Base-by-base conservation (phyloP, 176 grass and related monocot genomes). In the Pharus latifolius region DNA sequence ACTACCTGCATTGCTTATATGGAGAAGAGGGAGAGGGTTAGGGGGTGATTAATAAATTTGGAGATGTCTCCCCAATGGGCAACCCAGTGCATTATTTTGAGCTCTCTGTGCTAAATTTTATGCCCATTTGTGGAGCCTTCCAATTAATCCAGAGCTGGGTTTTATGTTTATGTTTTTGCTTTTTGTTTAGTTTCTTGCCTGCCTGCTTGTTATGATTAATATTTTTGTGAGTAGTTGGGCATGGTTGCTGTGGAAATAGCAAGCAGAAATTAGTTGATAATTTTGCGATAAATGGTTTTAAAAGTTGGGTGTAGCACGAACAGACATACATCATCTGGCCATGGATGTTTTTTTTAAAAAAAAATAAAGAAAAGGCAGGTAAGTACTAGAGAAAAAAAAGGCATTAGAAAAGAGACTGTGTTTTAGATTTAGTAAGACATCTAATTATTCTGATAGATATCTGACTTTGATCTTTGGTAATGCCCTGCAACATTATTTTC, bases 81-180 rank as follows among this genome's bases (percentile, higher is more conserved):
- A 73, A 93, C 90, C 83, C 28, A 23, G 76, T 89, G 67, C 90
- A 85, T 80, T 86, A 86, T 93, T 93, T 77, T 89, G 73, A 82
- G 73, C 68, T 78, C 47, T 50, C 85, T 65, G 51, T 80, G 42
- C 59, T 74, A 82, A 85, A 68, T 78, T 85, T 73, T 59, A 73
- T 52, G 58, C 43, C 64, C 60, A 78, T 60, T 55, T 78, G n/a
- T 71, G 33, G 60, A 54, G 75, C 50, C 54, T 65, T 31, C 30
- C 58, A 17, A 45, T 66, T 30, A 30, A 53, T 81, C 48, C 73
- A 50, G 41, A 14, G 61, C 49, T 45, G 15, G 40, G 55, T 35
- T 44, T 15, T 63, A 33, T 56, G 70, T 62, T 85, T 56, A 25
- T 7, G 71, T 43, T 85, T 69, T 47, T 41, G 55, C 69, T 74